These are phyloP conservation scores for Hypoxylon sp. DNA, from an alignment of 2,329 filamentous ascomycete species.

Conservation along the genomic window DNA sequence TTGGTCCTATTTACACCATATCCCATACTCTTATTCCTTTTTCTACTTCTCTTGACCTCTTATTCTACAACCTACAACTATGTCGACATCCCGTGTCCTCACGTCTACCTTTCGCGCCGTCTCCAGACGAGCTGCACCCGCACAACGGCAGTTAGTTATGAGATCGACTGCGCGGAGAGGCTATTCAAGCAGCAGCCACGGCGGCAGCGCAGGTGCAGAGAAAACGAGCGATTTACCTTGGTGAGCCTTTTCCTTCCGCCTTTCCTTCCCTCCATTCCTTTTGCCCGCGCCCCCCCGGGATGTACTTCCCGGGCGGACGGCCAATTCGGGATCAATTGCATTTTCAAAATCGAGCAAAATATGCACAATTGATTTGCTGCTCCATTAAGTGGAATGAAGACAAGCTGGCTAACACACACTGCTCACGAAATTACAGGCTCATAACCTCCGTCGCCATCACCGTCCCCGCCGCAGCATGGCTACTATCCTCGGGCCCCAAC, in stretches of 20 bases:
- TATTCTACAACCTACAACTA: conserved; percentile 8
- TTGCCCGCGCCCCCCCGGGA: not conserved
- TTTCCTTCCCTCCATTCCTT: not conserved
- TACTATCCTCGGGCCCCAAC: conserved; percentile 34
- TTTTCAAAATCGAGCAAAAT: not conserved
- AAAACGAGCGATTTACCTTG: conserved; percentile 52
- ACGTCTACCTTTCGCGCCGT: conserved; percentile 40
- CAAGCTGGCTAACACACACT: conserved; percentile 15
- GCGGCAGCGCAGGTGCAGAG: conserved; percentile 31
- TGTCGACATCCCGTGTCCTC: conserved; percentile 47
- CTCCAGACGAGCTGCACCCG: conserved; percentile 27
- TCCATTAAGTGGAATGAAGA: not conserved
- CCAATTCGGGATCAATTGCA: conserved; percentile 14
- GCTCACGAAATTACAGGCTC: conserved; percentile 39
- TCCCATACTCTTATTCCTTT: not conserved
- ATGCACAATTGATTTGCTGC: not conserved
- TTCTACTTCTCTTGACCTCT: not conserved
- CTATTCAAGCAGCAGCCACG: conserved; percentile 37
- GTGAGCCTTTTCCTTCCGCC: conserved; percentile 42
- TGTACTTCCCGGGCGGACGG: not conserved
- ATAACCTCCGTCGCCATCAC: conserved; percentile 47
- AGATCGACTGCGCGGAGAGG: conserved; percentile 31
- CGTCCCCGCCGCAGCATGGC: conserved; percentile 41
- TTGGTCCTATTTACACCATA: not conserved
- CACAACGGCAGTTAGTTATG: conserved; percentile 10